phyloP scores from a whole-genome alignment of 2,329 filamentous ascomycete genomes.

The Emericellopsis atlantica region DNA sequence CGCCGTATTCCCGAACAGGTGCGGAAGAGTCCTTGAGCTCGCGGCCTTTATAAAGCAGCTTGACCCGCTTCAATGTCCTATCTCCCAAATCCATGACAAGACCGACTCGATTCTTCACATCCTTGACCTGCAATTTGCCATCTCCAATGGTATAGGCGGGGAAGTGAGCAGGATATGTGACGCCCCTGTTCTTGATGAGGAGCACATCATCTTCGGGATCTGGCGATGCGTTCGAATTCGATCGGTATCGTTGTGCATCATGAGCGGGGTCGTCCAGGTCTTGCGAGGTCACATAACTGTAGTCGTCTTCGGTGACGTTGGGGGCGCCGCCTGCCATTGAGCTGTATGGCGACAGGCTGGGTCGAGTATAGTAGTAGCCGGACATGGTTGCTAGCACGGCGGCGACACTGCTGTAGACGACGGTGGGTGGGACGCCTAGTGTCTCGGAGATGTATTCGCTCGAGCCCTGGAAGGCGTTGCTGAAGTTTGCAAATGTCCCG shows the following conservation, averaged over 20 bases:
- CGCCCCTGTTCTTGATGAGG: constrained; percentile 53
- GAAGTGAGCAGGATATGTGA: constrained; percentile 58
- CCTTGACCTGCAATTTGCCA: constrained; percentile 53
- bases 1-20: constrained; percentile 45
- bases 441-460: constrained; percentile 39
- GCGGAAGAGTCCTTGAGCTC: constrained; percentile 53
- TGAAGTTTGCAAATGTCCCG: constrained; percentile 34
- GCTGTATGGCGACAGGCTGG: constrained; percentile 38
- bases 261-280: constrained; percentile 41
- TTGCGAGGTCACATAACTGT: constrained; percentile 71
- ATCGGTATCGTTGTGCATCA: constrained; percentile 26
- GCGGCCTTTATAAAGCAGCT: constrained; percentile 62
- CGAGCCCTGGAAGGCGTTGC: constrained; percentile 31
- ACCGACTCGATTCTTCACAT: constrained; percentile 55
- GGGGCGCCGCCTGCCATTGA: constrained; percentile 35
- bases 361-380: constrained; percentile 38
- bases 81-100: constrained; percentile 52
- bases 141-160: constrained; percentile 65
- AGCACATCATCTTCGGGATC: constrained; percentile 55
- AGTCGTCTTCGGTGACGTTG: constrained; percentile 63
- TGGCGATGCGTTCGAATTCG: constrained; percentile 20
- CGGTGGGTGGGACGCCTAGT: constrained; percentile 32
- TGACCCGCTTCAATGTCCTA: constrained; percentile 37
- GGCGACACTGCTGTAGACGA: constrained; percentile 37
- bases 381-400: constrained; percentile 40